Percentiles rank a stretch among this genome's conserved stretches.
phyloP scores from a whole-genome alignment of 1,284 basidiomycete genomes.

The Ganoderma leucocontextum region DNA sequence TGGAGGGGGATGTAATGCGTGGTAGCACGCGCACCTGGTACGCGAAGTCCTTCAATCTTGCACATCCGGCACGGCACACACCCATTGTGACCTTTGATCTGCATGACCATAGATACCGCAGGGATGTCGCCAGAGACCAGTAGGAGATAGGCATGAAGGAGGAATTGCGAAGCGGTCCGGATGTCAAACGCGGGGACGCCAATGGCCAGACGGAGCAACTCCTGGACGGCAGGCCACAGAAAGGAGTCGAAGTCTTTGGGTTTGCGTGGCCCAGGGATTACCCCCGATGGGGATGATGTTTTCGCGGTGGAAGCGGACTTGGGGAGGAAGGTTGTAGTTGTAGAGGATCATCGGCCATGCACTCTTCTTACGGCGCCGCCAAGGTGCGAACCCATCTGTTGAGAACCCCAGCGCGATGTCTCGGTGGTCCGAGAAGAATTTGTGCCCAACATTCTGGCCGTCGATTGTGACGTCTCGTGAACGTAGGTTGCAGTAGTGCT shows the following conservation, averaged over 20 bases:
- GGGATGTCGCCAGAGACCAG: conserved; percentile 55
- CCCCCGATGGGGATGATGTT: conserved; percentile 47
- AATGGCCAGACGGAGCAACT: conserved; percentile 45
- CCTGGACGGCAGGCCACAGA: conserved; percentile 47
- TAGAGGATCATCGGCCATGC: conserved; percentile 52
- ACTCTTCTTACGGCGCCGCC: conserved; percentile 45
- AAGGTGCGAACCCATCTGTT: conserved; percentile 49
- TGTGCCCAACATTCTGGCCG: conserved; percentile 22
- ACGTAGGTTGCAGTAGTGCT: conserved; percentile 21
- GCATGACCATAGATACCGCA: conserved; percentile 52
- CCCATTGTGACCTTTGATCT: conserved; percentile 57
- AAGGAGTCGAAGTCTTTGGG: conserved; percentile 53
- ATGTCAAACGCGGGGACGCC: conserved; percentile 49
- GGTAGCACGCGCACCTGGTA: conserved; percentile 40
- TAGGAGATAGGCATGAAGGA: conserved; percentile 49
- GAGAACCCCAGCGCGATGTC: conserved; percentile 44
- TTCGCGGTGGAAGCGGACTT: conserved; percentile 40
- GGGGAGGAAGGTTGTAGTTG: conserved; percentile 51
- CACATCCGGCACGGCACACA: conserved; percentile 54
- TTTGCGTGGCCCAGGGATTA: conserved; percentile 54
- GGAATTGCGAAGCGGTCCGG: conserved; percentile 37
- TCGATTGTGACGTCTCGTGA: conserved; percentile 24
- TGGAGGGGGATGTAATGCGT: conserved; percentile 45
- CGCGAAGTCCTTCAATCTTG: conserved; percentile 46
- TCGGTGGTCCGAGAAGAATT: conserved; percentile 36